Evolutionary conservation across 306 rosid species (phyloP).

Genomic region (Dalbergia oliveri): DNA sequence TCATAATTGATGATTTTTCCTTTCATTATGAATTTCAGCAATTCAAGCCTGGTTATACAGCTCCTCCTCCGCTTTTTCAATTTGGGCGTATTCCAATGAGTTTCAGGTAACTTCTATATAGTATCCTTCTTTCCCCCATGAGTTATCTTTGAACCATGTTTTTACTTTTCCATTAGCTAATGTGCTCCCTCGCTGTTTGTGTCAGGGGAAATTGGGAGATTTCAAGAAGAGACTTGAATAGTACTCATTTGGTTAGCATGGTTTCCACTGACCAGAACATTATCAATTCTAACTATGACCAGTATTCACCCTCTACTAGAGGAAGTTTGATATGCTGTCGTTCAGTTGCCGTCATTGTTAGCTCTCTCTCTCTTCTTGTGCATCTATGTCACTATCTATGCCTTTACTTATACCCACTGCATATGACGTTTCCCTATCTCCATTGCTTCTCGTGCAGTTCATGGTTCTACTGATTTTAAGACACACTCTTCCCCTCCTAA

Average conservation of each 20-base stretch:
- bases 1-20: background rate
- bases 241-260: slow-evolving; percentile 82
- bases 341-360: slow-evolving; percentile 70
- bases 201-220: slow-evolving; percentile 97
- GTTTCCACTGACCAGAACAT: slow-evolving; percentile 75
- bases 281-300: slow-evolving; percentile 62
- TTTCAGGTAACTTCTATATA: slow-evolving; percentile 71
- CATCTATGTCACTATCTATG: background rate
- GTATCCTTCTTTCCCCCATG: background rate
- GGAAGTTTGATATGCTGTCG: slow-evolving; percentile 71
- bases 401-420: background rate
- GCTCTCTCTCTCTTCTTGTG: slow-evolving; percentile 40
- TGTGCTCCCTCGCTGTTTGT: slow-evolving; percentile 36
- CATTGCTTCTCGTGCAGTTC: slow-evolving; percentile 64
- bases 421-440: slow-evolving; percentile 21
- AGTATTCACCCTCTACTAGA: slow-evolving; percentile 64
- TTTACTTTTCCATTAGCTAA: background rate
- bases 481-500: slow-evolving; percentile 78
- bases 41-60: slow-evolving; percentile 89
- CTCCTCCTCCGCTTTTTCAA: slow-evolving; percentile 87
- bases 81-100: slow-evolving; percentile 94
- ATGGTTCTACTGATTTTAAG: slow-evolving; percentile 81
- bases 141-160: slow-evolving; percentile 6
- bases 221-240: slow-evolving; percentile 74
- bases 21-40: slow-evolving; percentile 58